Evolutionary conservation across 108 stramenopile species (phyloP), one percentile per base, ranked within the genome.

Genomic region (Pseudonitzschia multiseries): DNA sequence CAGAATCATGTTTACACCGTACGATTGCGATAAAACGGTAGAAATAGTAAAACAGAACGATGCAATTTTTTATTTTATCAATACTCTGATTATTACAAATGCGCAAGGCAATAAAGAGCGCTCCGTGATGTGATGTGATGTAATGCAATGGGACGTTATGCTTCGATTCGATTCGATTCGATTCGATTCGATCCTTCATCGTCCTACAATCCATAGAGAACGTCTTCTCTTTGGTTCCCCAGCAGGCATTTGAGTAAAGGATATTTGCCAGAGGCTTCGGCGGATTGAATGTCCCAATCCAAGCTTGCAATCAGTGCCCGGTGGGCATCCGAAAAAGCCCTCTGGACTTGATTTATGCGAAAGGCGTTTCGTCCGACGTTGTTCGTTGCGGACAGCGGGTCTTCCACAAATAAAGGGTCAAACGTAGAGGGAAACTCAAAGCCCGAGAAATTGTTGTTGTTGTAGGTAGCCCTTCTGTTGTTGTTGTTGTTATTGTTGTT

Each of bases 341-440:
- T 80, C 69, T 88, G 87, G 41, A 94, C 88, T 77, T 92, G 91
- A 70, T 90, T 86, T 48, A 96, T 95, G 60, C 97, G 86, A 80
- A 97, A 97, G 43, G 95, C 89, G 72, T 97, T 97, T 27, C 96
- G 76, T 41, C 96, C 96, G 42, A 97, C 94, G 76, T 97, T 97
- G 78, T 97, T 97, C 42, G 89, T 83, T 28, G 85, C 69, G 50
- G 85, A 83, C 43, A 97, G 73, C 9, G 96, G 97, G 72, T 97
- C 97, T 77, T 97, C 97, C 43, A 96, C 91, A 83, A 90, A 95
- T 36, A 97, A 81, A 10, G 96, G 97, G 81, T 97, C 97, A 72
- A 96, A 92, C 15, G 85, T 91, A 63, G 80, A 88, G 14, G 89
- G 85, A 67, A 68, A 54, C 24, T 59, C 68, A 10, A 61, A 59